Percentiles rank a stretch among this genome's conserved stretches.
Evolutionary conservation across 306 rosid species (phyloP).

Genomic region (Abrus precatorius): DNA sequence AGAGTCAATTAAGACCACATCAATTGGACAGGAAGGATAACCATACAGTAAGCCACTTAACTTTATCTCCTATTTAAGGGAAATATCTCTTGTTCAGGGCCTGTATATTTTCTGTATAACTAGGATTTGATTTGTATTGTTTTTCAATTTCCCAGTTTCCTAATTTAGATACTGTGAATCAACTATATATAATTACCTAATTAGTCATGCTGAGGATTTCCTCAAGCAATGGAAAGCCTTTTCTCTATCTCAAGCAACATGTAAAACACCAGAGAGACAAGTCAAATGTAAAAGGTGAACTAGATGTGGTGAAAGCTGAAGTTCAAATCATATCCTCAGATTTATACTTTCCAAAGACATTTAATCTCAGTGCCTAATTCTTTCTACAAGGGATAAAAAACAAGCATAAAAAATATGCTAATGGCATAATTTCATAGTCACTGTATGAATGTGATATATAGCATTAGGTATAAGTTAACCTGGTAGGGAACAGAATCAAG

Average conservation of each 20-base stretch:
- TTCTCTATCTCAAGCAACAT: background rate
- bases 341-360: conserved; percentile 22
- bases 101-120: background rate
- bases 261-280: conserved; percentile 40
- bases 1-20: conserved; percentile 42
- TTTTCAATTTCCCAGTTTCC: no score
- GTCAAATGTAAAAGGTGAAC: conserved; percentile 3
- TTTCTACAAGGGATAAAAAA: background rate
- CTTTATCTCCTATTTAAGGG: background rate
- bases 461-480: conserved; percentile 60
- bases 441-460: background rate
- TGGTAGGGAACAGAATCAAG: conserved; percentile 78
- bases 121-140: no score
- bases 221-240: background rate
- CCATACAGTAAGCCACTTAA: conserved; percentile 32
- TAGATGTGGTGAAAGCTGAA: conserved; percentile 13
- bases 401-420: background rate
- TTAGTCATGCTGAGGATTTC: conserved; percentile 10
- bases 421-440: background rate
- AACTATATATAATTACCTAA: background rate
- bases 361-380: conserved; percentile 38
- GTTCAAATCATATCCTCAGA: conserved; percentile 30
- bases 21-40: conserved; percentile 35
- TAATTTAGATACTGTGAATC: background rate
- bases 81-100: background rate